Base-by-base conservation (phyloP, 352 stramenopile species). In the Globisporangium acanthophoron region DNA sequence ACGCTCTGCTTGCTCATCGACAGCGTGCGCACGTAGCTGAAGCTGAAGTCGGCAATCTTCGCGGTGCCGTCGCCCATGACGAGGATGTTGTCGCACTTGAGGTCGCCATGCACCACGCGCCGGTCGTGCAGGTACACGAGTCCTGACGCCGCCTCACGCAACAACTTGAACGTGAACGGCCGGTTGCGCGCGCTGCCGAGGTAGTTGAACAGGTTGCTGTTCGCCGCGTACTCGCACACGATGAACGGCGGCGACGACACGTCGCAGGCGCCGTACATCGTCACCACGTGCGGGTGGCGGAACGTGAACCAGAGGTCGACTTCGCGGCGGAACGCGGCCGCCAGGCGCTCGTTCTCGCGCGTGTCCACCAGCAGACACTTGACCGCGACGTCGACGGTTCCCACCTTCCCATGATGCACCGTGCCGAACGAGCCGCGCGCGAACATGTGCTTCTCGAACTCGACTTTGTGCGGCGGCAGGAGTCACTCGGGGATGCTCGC, bases 11-110 rank as follows among this genome's bases (percentile, higher is more conserved):
- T 53, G 13, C 47, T 53, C 27, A 8, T 13, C 1, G 47, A 53
- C 27, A 53, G 29, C 7, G 31, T 56, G 20, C 35, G 33, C 51
- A 59, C 24, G 18, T 41, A 37, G 43, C 41, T 52, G 21, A 52
- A 50, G 18, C 54, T 46, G 27, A 52, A 59, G 41, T 59, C 54
- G 1, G 54, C 44, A 15, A 59, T 13, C 43, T 59, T 59, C 5
- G 40, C 54, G 6, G 9, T 33, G 9, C 27, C 16, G n/a, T 43
- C 44, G 0, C 3, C 31, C 18, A 20, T 27, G 1, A 59, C 44
- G 12, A 60, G 54, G 54, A 60, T 60, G 66, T 93, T 93, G 48
- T 69, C 74, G 43, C 75, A 76, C 62, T 94, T 93, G 20, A 93
- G 68, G 55, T 93, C 83, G n/a, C 81, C 74, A 54, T 93, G 83